Evolutionary conservation across 163 green algal genomes (phyloP).

Genomic region (Chlorella variabilis): DNA sequence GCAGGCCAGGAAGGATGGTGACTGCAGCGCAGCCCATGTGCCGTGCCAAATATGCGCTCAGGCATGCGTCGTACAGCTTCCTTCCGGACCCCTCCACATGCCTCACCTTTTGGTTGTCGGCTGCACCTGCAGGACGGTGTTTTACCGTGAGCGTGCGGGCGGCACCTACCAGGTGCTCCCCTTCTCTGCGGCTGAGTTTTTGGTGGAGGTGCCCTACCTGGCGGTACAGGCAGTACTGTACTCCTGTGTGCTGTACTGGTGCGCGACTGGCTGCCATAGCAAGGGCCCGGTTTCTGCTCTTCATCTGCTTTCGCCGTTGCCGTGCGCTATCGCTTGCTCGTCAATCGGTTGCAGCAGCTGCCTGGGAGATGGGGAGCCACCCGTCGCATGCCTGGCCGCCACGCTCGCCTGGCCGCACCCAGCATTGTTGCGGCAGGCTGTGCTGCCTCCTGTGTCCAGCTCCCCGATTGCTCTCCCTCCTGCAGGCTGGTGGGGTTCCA

Average conservation of each 20-base stretch:
- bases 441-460: too few species aligned
- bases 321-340: too few species aligned
- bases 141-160: constrained; percentile 55
- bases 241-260: constrained; percentile 2
- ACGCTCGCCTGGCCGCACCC: background rate
- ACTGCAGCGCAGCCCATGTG: too few species aligned
- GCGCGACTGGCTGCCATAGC: too few species aligned
- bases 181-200: constrained; percentile 50
- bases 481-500: constrained; percentile 39
- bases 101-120: too few species aligned
- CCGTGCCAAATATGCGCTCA: too few species aligned
- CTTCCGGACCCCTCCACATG: too few species aligned
- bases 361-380: too few species aligned
- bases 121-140: constrained; percentile 35
- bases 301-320: constrained; percentile 25
- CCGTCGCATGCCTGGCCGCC: constrained; percentile 8
- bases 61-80: too few species aligned
- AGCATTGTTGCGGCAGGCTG: too few species aligned
- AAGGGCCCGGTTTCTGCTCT: constrained; percentile 35
- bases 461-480: background rate
- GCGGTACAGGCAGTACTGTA: constrained; percentile 52
- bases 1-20: too few species aligned
- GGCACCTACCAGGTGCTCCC: constrained; percentile 54
- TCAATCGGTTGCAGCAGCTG: too few species aligned
- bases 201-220: constrained; percentile 65